These are phyloP conservation scores for Aureobasidium zeae DNA, from an alignment of 2,329 filamentous ascomycete species.

Conservation along the genomic window DNA sequence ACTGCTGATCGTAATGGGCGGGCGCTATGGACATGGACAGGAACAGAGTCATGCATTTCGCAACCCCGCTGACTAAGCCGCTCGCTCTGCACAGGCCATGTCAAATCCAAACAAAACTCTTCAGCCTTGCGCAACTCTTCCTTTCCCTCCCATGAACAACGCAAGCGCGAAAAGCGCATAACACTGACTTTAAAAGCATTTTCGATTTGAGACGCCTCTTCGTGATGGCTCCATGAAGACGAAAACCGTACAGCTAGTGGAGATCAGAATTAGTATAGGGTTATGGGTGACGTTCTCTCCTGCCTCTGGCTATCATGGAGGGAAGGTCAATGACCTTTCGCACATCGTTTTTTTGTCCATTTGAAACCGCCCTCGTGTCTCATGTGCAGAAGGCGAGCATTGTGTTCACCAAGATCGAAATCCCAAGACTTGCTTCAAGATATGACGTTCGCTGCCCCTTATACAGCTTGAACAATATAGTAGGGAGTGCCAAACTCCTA, in stretches of 20 bases:
- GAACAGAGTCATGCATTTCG: too few relatives aligned
- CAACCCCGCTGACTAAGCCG: not conserved
- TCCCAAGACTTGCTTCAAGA: too few relatives aligned
- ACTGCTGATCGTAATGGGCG: too few relatives aligned
- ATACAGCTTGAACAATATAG: too few relatives aligned
- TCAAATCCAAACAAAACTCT: constrained; percentile 5
- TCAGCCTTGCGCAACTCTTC: constrained; percentile 14
- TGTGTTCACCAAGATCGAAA: too few relatives aligned
- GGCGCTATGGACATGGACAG: too few relatives aligned
- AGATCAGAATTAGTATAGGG: constrained; percentile 29
- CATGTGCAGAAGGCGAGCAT: too few relatives aligned
- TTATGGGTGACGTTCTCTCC: constrained; percentile 31
- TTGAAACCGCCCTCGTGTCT: too few relatives aligned
- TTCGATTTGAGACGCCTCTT: constrained; percentile 31
- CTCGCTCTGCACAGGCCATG: not conserved
- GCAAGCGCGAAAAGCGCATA: constrained; percentile 23
- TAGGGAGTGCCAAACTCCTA: too few relatives aligned
- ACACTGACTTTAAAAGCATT: constrained; percentile 34
- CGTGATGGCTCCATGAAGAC: constrained; percentile 32
- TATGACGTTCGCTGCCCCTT: too few relatives aligned
- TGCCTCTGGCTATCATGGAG: constrained; percentile 23
- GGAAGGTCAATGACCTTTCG: constrained; percentile 33
- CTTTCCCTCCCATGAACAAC: constrained; percentile 27
- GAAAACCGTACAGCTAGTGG: constrained; percentile 33
- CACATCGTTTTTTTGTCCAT: constrained; percentile 24